These are phyloP conservation scores for Vitis hybrid DNA, from an alignment of 177 flowering plant species.

Conservation along the genomic window DNA sequence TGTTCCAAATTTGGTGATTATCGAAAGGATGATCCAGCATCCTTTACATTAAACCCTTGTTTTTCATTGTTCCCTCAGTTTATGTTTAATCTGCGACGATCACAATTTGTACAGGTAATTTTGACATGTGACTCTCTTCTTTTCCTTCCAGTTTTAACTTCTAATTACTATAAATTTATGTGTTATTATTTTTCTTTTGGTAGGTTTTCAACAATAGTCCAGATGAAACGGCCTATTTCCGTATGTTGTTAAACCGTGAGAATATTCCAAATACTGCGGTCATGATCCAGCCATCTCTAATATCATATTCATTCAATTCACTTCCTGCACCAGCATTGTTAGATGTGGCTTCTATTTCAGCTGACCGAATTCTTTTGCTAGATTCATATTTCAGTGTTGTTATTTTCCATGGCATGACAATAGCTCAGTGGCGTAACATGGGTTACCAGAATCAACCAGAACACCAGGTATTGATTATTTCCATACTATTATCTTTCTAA, in stretches of 20 bases:
- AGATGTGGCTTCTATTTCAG: constrained; percentile 90
- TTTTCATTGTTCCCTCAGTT: constrained; percentile 95
- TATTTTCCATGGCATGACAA: constrained; percentile 92
- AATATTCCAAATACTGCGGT: constrained; percentile 79
- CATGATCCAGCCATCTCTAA: constrained; percentile 95
- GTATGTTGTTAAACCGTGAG: constrained; percentile 87
- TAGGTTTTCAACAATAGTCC: constrained; percentile 99
- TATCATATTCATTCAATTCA: constrained; percentile 79
- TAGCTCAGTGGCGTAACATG: constrained; percentile 97
- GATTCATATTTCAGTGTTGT: constrained; percentile 94
- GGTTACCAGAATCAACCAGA: constrained; percentile 94
- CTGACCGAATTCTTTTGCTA: constrained; percentile 80
- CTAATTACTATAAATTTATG: background rate
- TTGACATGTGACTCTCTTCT: background rate
- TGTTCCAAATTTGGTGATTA: constrained; percentile 98
- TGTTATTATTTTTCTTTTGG: constrained; percentile 1
- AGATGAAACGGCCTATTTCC: constrained; percentile 97
- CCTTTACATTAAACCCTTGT: constrained; percentile 80
- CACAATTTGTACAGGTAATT: constrained; percentile 98
- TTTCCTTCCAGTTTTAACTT: background rate
- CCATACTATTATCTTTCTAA: background rate
- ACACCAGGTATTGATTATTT: constrained; percentile 53
- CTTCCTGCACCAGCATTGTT: constrained; percentile 76
- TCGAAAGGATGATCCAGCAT: constrained; percentile 89
- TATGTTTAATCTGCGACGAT: constrained; percentile 89